A percentile compares a stretch with the other conserved stretches of the same genome.
Evolutionary conservation across 495 filamentous ascomycete genomes (phyloP).

Genomic region (Podospora appendiculata): DNA sequence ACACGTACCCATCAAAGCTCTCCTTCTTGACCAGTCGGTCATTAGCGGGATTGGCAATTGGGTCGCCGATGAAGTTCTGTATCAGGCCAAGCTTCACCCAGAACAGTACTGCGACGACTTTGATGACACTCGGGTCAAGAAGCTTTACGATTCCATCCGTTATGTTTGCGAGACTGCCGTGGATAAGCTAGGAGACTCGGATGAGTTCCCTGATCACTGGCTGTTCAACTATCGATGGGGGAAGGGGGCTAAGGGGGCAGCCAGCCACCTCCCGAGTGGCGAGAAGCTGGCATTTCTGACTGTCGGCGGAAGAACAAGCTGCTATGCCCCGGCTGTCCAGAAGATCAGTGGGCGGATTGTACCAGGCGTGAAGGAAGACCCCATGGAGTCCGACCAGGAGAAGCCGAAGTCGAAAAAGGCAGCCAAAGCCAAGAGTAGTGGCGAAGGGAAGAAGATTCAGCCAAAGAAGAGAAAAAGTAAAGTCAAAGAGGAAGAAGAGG

Average conservation of each 20-base stretch:
- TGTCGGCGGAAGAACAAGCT: conserved; percentile 84
- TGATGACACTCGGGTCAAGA: conserved; percentile 57
- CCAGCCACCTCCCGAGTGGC: conserved; percentile 65
- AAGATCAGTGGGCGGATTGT: conserved; percentile 53
- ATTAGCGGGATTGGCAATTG: conserved; percentile 94
- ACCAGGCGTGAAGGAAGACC: conserved; percentile 27
- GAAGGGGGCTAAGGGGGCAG: conserved; percentile 73
- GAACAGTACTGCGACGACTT: conserved; percentile 88
- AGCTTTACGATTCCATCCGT: conserved; percentile 64
- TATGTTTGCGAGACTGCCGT: conserved; percentile 74
- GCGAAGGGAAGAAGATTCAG: conserved; percentile 5
- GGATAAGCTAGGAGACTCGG: conserved; percentile 70
- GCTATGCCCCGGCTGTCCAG: conserved; percentile 75
- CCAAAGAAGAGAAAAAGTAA: conserved; percentile 7
- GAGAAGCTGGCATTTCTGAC: conserved; percentile 75
- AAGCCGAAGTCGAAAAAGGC: conserved; percentile 18
- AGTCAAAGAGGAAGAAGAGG: conserved; percentile 2
- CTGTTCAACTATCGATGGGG: conserved; percentile 87
- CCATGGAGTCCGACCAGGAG: conserved; percentile 15
- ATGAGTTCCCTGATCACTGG: conserved; percentile 83
- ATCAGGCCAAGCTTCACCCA: conserved; percentile 79
- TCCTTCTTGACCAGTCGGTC: conserved; percentile 81
- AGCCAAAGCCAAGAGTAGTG: conserved; percentile 14
- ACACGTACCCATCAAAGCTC: conserved; percentile 75
- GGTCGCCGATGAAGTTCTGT: conserved; percentile 92